Evolutionary conservation across 345 rosid species (phyloP).

Genomic region (Nephelium lappaceum): DNA sequence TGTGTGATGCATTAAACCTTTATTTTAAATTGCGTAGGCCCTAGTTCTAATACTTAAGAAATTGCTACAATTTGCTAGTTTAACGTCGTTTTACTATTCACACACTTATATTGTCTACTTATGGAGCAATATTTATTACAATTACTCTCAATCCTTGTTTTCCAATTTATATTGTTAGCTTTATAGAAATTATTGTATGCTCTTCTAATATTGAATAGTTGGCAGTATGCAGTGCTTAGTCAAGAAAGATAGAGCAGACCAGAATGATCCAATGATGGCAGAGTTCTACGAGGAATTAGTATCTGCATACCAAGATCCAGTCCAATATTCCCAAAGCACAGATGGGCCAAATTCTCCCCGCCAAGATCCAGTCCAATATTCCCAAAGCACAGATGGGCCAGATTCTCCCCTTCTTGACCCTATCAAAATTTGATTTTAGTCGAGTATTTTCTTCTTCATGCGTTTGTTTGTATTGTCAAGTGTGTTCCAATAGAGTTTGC

Average conservation of each 20-base stretch:
- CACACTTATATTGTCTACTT: neutral
- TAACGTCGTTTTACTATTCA: neutral
- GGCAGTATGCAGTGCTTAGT: constrained; percentile 64
- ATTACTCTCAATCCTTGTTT: neutral
- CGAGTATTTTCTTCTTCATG: neutral
- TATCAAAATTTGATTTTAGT: constrained; percentile 27
- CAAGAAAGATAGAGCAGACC: constrained; percentile 71
- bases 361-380: constrained; percentile 42
- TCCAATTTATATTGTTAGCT: neutral
- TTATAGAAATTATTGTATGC: neutral
- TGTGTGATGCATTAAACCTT: neutral
- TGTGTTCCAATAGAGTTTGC: neutral
- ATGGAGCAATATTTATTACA: neutral
- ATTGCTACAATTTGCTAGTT: neutral
- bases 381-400: constrained; percentile 39
- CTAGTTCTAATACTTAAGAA: neutral
- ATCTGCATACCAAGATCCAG: constrained; percentile 75
- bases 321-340: constrained; percentile 40
- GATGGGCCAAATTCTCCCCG: constrained; percentile 29
- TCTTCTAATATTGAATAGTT: constrained; percentile 17
- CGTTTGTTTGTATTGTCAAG: neutral
- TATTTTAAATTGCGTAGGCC: neutral
- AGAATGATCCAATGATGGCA: constrained; percentile 54
- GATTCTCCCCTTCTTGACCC: constrained; percentile 54
- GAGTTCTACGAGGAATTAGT: constrained; percentile 62